Base-by-base conservation (phyloP, 129 eudicot species). In the Helianthus tuberosus region DNA sequence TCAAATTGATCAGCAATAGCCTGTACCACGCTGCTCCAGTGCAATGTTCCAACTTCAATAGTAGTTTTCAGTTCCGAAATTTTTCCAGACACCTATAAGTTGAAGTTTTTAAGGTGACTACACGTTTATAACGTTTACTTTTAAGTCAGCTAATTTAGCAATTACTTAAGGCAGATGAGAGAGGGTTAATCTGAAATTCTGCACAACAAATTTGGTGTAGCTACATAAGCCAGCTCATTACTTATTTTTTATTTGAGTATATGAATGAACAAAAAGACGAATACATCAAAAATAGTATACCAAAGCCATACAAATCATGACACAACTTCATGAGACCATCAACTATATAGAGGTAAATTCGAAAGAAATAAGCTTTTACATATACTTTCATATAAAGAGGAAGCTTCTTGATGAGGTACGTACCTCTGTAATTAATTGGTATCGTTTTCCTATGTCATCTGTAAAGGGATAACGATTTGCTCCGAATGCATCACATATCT, bases 401-500 rank as follows among this genome's bases (percentile, higher is more conserved):
- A 69, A 74, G 76, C 71, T 59, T 63, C 15, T 67, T 67, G 58
- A 35, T 51, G 35, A 61, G 35, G 46, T 27, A 61, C 77, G 57
- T 83, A 89, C 98, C 91, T 92, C 96, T 11, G 76, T 77, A 60
- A 87, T 85, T 87, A 85, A 83, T 77, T 87, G 86, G 69, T 81
- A 77, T 47, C 89, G 94, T 80, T 80, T 89, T 70, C 82, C 86
- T 29, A 86, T 13, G 72, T 92, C 94, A 67, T 92, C 96, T 59
- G 95, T 85, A 64, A 89, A 87, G 54, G 96, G 93, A 77, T 92
- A 89, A 15, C 98, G 88, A 77, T 92, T 92, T 75, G 98, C 98
- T 74, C 91, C 96, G 83, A 92, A 92, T 48, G 98, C 93, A 79
- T 92, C 98, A 68, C 98, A 92, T 52, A 92, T 92, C 84, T 92